A percentile compares a stretch with the other conserved stretches of the same genome.
Evolutionary conservation across 345 rosid species (phyloP).

Genomic region (Eutrema heterophyllum): DNA sequence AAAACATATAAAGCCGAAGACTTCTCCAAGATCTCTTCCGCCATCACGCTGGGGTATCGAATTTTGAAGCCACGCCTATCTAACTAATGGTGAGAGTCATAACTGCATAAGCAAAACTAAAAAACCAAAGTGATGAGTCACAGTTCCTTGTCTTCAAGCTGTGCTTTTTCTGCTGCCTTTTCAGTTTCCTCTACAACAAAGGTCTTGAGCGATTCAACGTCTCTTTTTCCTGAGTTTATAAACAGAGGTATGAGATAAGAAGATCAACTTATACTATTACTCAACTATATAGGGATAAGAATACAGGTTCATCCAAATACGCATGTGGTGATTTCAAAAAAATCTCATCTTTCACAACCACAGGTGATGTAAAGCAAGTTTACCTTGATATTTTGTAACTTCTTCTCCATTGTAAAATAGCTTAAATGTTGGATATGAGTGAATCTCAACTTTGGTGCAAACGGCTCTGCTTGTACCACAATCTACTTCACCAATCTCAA

Average conservation of each 20-base stretch:
- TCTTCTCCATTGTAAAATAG: conserved; percentile 86
- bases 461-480: conserved; percentile 70
- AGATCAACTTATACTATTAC: background rate
- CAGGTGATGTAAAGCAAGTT: background rate
- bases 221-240: conserved; percentile 54
- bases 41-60: background rate
- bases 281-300: background rate
- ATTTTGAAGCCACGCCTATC: conserved; percentile 16
- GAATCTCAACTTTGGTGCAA: conserved; percentile 82
- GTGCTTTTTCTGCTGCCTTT: conserved; percentile 76
- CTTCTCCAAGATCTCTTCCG: background rate
- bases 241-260: background rate
- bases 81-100: background rate
- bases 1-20: background rate
- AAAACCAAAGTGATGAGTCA: conserved; percentile 28
- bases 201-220: conserved; percentile 64
- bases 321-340: background rate
- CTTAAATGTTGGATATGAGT: conserved; percentile 94
- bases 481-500: conserved; percentile 96
- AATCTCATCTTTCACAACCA: background rate
- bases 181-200: conserved; percentile 83
- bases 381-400: conserved; percentile 90
- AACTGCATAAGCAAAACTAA: background rate
- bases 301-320: background rate
- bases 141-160: conserved; percentile 60